These are phyloP conservation scores for Oryza brachyantha DNA, from an alignment of 176 grass and related monocot species.

Conservation along the genomic window DNA sequence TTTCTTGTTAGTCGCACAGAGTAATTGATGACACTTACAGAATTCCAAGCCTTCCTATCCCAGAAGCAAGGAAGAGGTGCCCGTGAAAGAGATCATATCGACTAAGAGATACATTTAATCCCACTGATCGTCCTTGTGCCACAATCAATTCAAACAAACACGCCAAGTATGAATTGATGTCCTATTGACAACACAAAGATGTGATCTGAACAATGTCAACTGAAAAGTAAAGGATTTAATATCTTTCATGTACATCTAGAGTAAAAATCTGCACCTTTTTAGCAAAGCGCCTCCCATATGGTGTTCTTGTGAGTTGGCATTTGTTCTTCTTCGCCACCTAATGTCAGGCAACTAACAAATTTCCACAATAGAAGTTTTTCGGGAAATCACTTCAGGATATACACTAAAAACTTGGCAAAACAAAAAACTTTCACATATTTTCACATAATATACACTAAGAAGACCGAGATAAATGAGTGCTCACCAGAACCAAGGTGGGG, in stretches of 20 bases:
- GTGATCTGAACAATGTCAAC: not conserved
- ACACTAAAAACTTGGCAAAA: no score
- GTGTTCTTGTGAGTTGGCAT: slow-evolving; percentile 81
- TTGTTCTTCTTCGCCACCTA: slow-evolving; percentile 50
- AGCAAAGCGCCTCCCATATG: slow-evolving; percentile 67
- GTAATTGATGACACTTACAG: slow-evolving; percentile 52
- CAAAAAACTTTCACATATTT: no score
- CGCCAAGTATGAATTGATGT: slow-evolving; percentile 80
- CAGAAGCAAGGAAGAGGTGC: slow-evolving; percentile 77
- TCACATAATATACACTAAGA: no score
- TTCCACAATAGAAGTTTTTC: not conserved
- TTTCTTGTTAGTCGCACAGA: no score
- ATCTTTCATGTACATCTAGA: not conserved
- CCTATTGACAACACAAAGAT: slow-evolving; percentile 44
- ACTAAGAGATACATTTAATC: slow-evolving; percentile 71
- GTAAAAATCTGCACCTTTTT: slow-evolving; percentile 37
- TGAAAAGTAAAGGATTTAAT: not conserved
- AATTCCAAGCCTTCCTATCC: slow-evolving; percentile 74
- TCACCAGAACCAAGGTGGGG: no score
- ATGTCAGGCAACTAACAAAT: slow-evolving; percentile 73
- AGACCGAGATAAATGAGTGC: no score
- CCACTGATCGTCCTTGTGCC: slow-evolving; percentile 57
- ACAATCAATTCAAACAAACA: slow-evolving; percentile 86
- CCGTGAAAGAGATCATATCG: slow-evolving; percentile 88
- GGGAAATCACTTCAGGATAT: no score